Evolutionary conservation across 2,329 filamentous ascomycete species (phyloP).

Genomic region (Aspergillus fijiensis): DNA sequence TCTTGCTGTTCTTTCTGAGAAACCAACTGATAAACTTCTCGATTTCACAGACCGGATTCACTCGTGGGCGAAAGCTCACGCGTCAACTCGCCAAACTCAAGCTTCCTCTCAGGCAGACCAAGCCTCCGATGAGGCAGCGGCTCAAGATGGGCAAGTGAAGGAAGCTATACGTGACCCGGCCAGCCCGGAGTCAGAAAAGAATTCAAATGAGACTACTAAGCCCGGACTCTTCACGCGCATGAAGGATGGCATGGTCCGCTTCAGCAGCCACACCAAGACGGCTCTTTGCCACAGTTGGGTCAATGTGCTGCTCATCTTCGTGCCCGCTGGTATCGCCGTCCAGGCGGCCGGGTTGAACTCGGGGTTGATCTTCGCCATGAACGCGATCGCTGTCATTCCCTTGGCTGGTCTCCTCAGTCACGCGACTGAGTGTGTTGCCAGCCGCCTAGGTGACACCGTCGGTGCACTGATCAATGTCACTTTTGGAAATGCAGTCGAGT

Average conservation of each 20-base stretch:
- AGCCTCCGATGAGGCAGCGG: slow-evolving; percentile 10
- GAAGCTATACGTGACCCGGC: slow-evolving; percentile 16
- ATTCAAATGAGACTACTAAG: slow-evolving; percentile 20
- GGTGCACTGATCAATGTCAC: slow-evolving; percentile 74
- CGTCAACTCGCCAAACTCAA: slow-evolving; percentile 21
- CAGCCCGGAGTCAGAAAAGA: slow-evolving; percentile 20
- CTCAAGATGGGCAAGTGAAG: slow-evolving; percentile 34
- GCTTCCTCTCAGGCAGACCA: slow-evolving; percentile 1
- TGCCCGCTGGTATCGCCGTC: slow-evolving; percentile 42
- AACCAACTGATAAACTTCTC: neutral
- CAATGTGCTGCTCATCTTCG: slow-evolving; percentile 45
- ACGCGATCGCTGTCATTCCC: slow-evolving; percentile 73
- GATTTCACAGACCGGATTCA: slow-evolving; percentile 34
- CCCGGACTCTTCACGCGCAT: slow-evolving; percentile 27
- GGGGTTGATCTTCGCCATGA: slow-evolving; percentile 69
- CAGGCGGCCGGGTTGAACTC: slow-evolving; percentile 50
- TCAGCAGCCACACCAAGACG: slow-evolving; percentile 34
- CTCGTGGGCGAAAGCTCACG: slow-evolving; percentile 45
- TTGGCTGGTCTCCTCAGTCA: slow-evolving; percentile 70
- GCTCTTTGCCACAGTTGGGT: slow-evolving; percentile 43
- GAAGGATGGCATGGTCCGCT: slow-evolving; percentile 33
- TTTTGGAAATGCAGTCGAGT: slow-evolving; percentile 75
- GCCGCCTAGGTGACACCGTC: slow-evolving; percentile 69
- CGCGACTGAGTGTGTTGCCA: slow-evolving; percentile 73
- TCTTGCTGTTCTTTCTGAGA: neutral